A percentile compares a stretch with the other conserved stretches of the same genome.
phyloP scores from a whole-genome alignment of 805 yeast genomes.

The Barnettozyma botsteinii region DNA sequence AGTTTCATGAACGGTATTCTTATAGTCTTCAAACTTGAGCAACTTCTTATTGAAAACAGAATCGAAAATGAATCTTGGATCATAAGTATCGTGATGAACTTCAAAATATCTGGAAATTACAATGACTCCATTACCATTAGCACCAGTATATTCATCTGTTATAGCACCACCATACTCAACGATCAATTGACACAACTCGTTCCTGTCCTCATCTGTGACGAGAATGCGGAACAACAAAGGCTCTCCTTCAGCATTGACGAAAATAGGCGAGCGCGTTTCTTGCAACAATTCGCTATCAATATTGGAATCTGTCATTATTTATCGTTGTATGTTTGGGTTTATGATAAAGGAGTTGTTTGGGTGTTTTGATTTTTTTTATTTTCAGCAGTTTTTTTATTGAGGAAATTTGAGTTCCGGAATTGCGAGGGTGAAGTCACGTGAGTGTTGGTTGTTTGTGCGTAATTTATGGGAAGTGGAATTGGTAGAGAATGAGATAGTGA shows the following conservation, averaged over 20 bases:
- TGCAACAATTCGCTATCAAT: constrained; percentile 12
- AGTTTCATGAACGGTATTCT: constrained; percentile 7
- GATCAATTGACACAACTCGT: constrained; percentile 9
- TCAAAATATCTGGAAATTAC: constrained; percentile 18
- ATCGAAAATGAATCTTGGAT: constrained; percentile 21
- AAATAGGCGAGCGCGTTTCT: constrained; percentile 4
- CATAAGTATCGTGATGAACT: constrained; percentile 14
- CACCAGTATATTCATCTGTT: constrained; percentile 1
- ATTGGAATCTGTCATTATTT: constrained; percentile 5
- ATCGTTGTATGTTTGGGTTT: constrained; percentile 2
- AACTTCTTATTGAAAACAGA: constrained; percentile 14
- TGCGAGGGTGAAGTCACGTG: constrained; percentile 2
- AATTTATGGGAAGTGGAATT: no score
- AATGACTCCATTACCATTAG: constrained; percentile 10
- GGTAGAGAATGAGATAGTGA: no score
- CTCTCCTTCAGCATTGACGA: constrained; percentile 2
- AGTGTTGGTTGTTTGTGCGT: no score
- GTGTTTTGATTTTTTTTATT: constrained; percentile 4
- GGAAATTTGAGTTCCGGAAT: background rate
- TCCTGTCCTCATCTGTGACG: constrained; percentile 16
- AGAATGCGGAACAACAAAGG: constrained; percentile 22
- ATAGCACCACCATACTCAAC: constrained; percentile 20
- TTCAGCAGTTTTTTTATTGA: background rate
- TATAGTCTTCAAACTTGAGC: constrained; percentile 13
- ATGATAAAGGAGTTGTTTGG: constrained; percentile 6